Conservation (phyloP, 805 yeast species). For the Suhomyces prunicola region DNA sequence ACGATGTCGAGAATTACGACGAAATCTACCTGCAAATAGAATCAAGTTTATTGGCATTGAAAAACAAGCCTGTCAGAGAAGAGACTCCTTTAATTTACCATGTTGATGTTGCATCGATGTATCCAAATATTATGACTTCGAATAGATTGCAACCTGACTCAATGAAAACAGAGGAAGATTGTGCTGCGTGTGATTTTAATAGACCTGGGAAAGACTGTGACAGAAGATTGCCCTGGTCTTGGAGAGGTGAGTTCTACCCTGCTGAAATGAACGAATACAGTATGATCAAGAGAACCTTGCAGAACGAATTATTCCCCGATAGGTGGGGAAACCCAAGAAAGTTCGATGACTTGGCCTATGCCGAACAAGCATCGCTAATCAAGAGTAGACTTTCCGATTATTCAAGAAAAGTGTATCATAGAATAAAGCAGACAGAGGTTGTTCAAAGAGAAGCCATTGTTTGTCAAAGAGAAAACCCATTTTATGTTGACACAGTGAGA, state of each 20-base stretch:
- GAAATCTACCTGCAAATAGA: slow-evolving; percentile 65
- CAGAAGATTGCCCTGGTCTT: slow-evolving; percentile 88
- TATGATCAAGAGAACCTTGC: slow-evolving; percentile 81
- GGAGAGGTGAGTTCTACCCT: slow-evolving; percentile 97
- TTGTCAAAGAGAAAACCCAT: slow-evolving; percentile 97
- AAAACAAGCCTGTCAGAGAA: slow-evolving; percentile 56
- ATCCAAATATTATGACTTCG: slow-evolving; percentile 97
- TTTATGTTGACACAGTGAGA: slow-evolving; percentile 91
- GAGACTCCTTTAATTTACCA: slow-evolving; percentile 91
- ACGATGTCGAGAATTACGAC: slow-evolving; percentile 76
- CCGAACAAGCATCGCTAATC: slow-evolving; percentile 73
- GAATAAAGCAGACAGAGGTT: slow-evolving; percentile 76
- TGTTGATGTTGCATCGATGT: slow-evolving; percentile 99
- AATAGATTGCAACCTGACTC: slow-evolving; percentile 97
- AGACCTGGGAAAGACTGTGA: slow-evolving; percentile 94
- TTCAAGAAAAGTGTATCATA: slow-evolving; percentile 80
- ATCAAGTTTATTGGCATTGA: slow-evolving; percentile 53
- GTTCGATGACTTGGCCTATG: slow-evolving; percentile 72
- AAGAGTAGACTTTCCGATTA: slow-evolving; percentile 80
- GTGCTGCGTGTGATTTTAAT: slow-evolving; percentile 97
- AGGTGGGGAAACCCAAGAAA: slow-evolving; percentile 54
- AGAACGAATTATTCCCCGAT: slow-evolving; percentile 73
- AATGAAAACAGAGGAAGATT: slow-evolving; percentile 89
- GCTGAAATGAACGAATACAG: slow-evolving; percentile 88
- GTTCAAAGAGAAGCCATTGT: slow-evolving; percentile 89